Evolutionary conservation across 2,329 filamentous ascomycete genomes (phyloP).

Genomic region (Dendryphion nanum): DNA sequence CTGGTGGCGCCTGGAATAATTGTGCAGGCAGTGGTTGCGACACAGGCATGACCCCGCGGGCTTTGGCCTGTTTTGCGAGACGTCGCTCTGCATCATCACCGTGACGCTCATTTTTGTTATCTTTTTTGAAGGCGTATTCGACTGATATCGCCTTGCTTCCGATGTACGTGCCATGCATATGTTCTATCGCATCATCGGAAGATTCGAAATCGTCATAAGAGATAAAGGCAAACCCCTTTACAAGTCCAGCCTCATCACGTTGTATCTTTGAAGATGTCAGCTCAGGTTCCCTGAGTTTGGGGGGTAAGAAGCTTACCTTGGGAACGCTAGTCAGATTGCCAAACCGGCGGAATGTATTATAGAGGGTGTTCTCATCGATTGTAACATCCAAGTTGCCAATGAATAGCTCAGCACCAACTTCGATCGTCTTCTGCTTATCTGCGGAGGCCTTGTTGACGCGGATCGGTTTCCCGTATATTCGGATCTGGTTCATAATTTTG

Average conservation of each 20-base stretch:
- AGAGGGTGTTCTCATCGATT: conserved; percentile 94
- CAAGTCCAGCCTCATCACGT: conserved; percentile 81
- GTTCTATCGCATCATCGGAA: conserved; percentile 84
- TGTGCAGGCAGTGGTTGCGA: conserved; percentile 73
- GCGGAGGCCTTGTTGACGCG: conserved; percentile 93
- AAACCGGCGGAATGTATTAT: conserved; percentile 92
- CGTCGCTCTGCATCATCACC: conserved; percentile 91
- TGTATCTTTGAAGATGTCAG: conserved; percentile 36
- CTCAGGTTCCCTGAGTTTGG: not conserved
- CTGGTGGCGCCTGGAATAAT: conserved; percentile 54
- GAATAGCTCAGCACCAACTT: conserved; percentile 96
- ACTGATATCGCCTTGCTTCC: conserved; percentile 96
- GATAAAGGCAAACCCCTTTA: conserved; percentile 95
- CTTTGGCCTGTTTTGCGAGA: conserved; percentile 87
- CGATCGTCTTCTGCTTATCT: conserved; percentile 89
- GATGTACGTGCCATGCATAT: conserved; percentile 94
- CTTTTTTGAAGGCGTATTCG: conserved; percentile 99
- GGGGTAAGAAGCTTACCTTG: conserved; percentile 51
- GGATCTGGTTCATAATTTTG: conserved; percentile 93
- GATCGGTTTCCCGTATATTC: conserved; percentile 89
- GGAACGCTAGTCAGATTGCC: conserved; percentile 80
- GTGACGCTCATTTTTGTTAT: conserved; percentile 94
- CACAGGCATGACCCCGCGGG: conserved; percentile 86
- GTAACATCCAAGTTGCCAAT: conserved; percentile 92
- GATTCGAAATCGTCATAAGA: conserved; percentile 92